Evolutionary conservation across 805 yeast genomes (phyloP).

Genomic region (Saccharomycopsis sp.): DNA sequence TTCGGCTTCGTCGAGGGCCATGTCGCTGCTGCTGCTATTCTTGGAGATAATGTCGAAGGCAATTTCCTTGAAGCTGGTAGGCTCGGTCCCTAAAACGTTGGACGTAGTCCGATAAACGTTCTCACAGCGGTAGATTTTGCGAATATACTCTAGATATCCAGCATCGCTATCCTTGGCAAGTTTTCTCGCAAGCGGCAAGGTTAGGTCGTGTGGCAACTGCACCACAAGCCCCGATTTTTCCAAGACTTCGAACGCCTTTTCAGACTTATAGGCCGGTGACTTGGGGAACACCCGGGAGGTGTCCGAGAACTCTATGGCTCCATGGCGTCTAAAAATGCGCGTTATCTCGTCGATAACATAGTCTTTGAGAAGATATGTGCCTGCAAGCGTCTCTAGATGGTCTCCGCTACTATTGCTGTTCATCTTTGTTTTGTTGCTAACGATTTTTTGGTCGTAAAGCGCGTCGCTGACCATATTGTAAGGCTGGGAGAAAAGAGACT

Average conservation of each 20-base stretch:
- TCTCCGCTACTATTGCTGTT: constrained; percentile 20
- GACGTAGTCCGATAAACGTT: constrained; percentile 71
- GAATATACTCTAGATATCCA: constrained; percentile 27
- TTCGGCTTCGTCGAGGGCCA: constrained; percentile 76
- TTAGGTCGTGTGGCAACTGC: constrained; percentile 83
- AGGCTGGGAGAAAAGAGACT: constrained; percentile 78
- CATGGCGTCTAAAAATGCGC: constrained; percentile 69
- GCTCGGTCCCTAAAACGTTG: constrained; percentile 55
- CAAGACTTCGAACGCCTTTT: constrained; percentile 68
- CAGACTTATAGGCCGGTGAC: constrained; percentile 60
- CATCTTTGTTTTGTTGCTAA: constrained; percentile 8
- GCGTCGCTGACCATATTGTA: constrained; percentile 79
- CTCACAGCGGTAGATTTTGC: constrained; percentile 68
- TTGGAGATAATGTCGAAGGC: constrained; percentile 75
- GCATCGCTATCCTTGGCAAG: constrained; percentile 58
- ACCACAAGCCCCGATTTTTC: constrained; percentile 84
- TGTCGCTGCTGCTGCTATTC: constrained; percentile 32
- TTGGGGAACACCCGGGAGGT: constrained; percentile 75
- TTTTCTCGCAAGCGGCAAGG: constrained; percentile 82
- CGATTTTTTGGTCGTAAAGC: constrained; percentile 54
- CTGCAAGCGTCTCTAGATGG: constrained; percentile 21
- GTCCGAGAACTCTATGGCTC: constrained; percentile 71
- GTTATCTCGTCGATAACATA: constrained; percentile 55
- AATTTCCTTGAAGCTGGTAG: constrained; percentile 70
- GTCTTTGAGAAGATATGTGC: constrained; percentile 51